Percentiles rank a stretch among this genome's conserved stretches.
Evolutionary conservation across 768 basidiomycete species (phyloP).

Genomic region (Lactarius evosmus): DNA sequence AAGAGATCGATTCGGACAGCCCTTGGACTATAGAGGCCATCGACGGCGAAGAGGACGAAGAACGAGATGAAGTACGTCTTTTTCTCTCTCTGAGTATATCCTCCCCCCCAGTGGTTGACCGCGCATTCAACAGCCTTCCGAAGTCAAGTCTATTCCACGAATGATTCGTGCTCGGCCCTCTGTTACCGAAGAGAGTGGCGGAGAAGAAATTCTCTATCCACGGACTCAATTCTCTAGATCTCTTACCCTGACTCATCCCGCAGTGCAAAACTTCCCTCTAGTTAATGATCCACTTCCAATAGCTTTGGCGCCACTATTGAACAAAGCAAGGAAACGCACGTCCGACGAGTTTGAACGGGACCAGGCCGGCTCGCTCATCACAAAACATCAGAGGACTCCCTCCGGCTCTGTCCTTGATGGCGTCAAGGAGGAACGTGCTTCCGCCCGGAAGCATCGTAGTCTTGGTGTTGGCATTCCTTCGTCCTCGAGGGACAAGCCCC

Average conservation of each 20-base stretch:
- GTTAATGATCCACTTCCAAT: conserved; percentile 18
- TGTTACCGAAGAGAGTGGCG: conserved; percentile 79
- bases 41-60: conserved; percentile 68
- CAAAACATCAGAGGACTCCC: conserved; percentile 23
- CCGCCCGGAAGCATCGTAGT: conserved; percentile 26
- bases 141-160: conserved; percentile 45
- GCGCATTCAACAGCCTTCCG: conserved; percentile 38
- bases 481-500: conserved; percentile 48
- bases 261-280: conserved; percentile 1
- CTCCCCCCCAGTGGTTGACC: conserved; percentile 4
- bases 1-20: conserved; percentile 64
- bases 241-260: conserved; percentile 1
- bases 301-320: conserved; percentile 25
- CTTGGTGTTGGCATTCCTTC: conserved; percentile 27
- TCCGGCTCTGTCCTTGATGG: conserved; percentile 38
- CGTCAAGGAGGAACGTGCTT: conserved; percentile 36
- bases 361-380: conserved; percentile 28
- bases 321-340: conserved; percentile 33
- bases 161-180: conserved; percentile 60
- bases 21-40: conserved; percentile 89
- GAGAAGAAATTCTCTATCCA: conserved; percentile 87
- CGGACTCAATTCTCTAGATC: conserved; percentile 40
- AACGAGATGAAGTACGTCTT: conserved; percentile 58
- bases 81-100: conserved; percentile 12
- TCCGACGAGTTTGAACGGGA: conserved; percentile 37